These are phyloP conservation scores for Gynandropsis gynandra DNA, from an alignment of 345 rosid species.

Conservation along the genomic window DNA sequence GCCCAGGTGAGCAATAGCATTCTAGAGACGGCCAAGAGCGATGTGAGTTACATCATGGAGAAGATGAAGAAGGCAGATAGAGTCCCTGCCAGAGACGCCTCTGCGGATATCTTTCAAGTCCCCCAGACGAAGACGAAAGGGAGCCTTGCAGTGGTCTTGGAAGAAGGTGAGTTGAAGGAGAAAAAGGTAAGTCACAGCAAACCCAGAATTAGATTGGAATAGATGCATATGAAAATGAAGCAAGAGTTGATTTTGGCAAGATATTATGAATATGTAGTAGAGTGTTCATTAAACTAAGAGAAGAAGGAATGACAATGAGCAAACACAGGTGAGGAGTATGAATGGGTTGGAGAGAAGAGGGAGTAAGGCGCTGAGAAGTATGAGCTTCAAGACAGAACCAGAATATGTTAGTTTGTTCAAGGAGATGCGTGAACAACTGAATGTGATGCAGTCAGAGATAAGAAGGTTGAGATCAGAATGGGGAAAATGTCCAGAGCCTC, in stretches of 20 bases:
- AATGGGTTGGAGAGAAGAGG: slow-evolving; percentile 29
- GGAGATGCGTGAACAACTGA: slow-evolving; percentile 61
- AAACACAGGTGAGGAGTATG: slow-evolving; percentile 28
- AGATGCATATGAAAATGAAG: background rate
- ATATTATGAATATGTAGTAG: slow-evolving; percentile 27
- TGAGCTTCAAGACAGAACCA: slow-evolving; percentile 25
- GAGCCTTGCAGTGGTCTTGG: slow-evolving; percentile 32
- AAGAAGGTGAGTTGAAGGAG: slow-evolving; percentile 25
- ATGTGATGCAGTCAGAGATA: slow-evolving; percentile 50
- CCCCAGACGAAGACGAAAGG: slow-evolving; percentile 29
- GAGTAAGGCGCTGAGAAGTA: slow-evolving; percentile 30
- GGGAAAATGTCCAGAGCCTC: slow-evolving; percentile 24
- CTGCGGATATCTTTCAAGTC: slow-evolving; percentile 58
- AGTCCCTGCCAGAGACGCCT: slow-evolving; percentile 19
- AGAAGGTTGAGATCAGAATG: slow-evolving; percentile 38
- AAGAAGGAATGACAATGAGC: slow-evolving; percentile 18
- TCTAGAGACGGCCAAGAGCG: slow-evolving; percentile 27
- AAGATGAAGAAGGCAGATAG: slow-evolving; percentile 26
- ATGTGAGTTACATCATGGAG: slow-evolving; percentile 20
- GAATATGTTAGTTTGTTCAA: slow-evolving; percentile 48
- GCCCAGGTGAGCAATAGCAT: slow-evolving; percentile 26
- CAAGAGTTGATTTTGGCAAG: slow-evolving; percentile 17
- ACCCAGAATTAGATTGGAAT: background rate
- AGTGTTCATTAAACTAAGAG: slow-evolving; percentile 24
- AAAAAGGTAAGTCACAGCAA: slow-evolving; percentile 18